Evolutionary conservation across 768 basidiomycete species (phyloP).

Genomic region (Dioszegia crocea): DNA sequence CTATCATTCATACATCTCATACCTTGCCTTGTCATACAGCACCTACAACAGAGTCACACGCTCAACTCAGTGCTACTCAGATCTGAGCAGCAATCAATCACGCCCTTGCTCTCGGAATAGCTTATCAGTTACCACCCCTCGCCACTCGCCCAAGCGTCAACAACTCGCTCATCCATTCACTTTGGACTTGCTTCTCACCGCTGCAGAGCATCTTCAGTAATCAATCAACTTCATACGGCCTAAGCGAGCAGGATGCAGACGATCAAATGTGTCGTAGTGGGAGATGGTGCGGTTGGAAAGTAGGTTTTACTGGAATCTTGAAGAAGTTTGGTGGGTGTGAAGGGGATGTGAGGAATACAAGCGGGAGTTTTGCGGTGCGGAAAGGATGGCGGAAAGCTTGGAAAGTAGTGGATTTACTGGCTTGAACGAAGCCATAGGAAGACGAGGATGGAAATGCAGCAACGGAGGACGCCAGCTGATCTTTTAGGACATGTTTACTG

Average conservation of each 20-base stretch:
- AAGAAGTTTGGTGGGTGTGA: not conserved
- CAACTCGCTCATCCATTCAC: not conserved
- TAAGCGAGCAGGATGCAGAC: constrained; percentile 41
- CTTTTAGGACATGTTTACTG: constrained; percentile 47
- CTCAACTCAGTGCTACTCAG: no score
- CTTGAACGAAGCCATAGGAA: no score
- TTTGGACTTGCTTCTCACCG: no score
- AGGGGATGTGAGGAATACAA: not conserved
- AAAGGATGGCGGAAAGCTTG: not conserved
- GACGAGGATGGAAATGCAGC: not conserved
- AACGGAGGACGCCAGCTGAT: not conserved
- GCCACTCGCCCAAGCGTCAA: constrained; percentile 6
- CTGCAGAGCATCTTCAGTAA: no score
- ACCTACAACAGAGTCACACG: no score
- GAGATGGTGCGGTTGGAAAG: constrained; percentile 55
- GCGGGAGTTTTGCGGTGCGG: not conserved
- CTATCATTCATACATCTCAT: no score
- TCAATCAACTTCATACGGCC: no score
- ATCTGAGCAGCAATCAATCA: no score
- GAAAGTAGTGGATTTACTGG: no score
- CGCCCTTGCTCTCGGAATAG: no score
- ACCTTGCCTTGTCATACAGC: no score
- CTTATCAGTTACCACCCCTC: no score
- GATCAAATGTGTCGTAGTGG: constrained; percentile 52
- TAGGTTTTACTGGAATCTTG: constrained; percentile 22